Evolutionary conservation across 23 red algal genomes (phyloP), one percentile per base, ranked within the genome.

Genomic region (Pyropia yezoensis): DNA sequence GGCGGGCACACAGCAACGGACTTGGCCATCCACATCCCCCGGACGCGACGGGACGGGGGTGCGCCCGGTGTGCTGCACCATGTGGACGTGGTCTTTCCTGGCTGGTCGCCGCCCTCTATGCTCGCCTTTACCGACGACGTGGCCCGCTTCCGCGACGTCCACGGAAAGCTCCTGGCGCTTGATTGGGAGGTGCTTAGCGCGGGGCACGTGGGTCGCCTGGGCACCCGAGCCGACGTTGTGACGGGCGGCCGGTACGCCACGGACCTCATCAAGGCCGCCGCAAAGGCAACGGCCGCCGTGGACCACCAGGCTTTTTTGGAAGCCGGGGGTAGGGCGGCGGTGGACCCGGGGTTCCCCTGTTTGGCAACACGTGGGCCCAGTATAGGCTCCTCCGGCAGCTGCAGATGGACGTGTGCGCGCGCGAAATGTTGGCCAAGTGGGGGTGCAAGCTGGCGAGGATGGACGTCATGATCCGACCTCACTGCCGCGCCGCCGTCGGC

Each of bases 361-460:
- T 64, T 32, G 69, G 80, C 8, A 85, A 85, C 54, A 15, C 33
- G 6, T 67, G 57, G 18, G 24, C 24, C 6, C 11, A 6, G 24
- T 75, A 68, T 45, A 14, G 3, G 1, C 65, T 76, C 2, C 2
- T 20, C 2, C 59, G 62, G 15, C 22, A 25, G 80, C 29, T 76
- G 24, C 45, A 69, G 50, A 59, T 33, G 3, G 69, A 74, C 14
- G 24, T 4, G 33, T 84, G 79, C 28, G 61, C 52, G 34, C 50
- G 55, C 3, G 45, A 53, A 13, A 70, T 84, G 4, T 16, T 84
- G 12, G 33, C 14, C 23, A 73, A 65, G n/a, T 84, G 79, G 79
- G 79, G 79, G 15, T 84, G 79, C 34, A 62, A 45, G 9, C 56
- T 84, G 18, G 79, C 67, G 8, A 68, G 29, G 5, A 33, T 84